Percentiles rank a stretch among this genome's conserved stretches.
Evolutionary conservation across 495 filamentous ascomycete species (phyloP).

Genomic region (Thermothielavioides terrestris): DNA sequence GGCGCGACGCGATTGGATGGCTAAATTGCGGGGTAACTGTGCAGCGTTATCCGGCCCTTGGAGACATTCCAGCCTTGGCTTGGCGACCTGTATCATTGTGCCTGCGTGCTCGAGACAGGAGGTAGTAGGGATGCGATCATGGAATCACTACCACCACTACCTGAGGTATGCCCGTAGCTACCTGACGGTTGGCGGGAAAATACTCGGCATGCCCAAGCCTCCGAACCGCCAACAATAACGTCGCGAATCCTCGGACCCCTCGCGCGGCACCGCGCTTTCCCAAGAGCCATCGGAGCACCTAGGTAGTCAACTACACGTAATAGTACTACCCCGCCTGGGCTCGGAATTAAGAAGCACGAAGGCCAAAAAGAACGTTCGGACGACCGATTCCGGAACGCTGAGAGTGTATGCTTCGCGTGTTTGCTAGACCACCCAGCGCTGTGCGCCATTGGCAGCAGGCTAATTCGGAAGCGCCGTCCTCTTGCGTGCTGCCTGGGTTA

Average conservation of each 20-base stretch:
- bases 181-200: too few relatives aligned
- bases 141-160: too few relatives aligned
- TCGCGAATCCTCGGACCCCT: too few relatives aligned
- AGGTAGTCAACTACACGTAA: too few relatives aligned
- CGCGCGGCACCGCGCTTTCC: too few relatives aligned
- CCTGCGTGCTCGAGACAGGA: background rate
- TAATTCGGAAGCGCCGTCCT: too few relatives aligned
- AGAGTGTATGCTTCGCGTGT: background rate
- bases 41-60: too few relatives aligned
- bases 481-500: too few relatives aligned
- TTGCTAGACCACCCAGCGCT: background rate
- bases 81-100: background rate
- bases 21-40: background rate
- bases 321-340: background rate
- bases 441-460: background rate
- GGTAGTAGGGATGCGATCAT: background rate
- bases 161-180: too few relatives aligned
- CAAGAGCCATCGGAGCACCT: too few relatives aligned
- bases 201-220: too few relatives aligned
- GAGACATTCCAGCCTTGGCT: background rate
- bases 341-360: background rate
- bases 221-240: too few relatives aligned
- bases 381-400: background rate
- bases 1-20: background rate
- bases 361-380: constrained; percentile 1